Percentiles rank a stretch among this genome's conserved stretches.
Evolutionary conservation across 164 flowering plant species (phyloP).

Genomic region (Tetracentron sinense): DNA sequence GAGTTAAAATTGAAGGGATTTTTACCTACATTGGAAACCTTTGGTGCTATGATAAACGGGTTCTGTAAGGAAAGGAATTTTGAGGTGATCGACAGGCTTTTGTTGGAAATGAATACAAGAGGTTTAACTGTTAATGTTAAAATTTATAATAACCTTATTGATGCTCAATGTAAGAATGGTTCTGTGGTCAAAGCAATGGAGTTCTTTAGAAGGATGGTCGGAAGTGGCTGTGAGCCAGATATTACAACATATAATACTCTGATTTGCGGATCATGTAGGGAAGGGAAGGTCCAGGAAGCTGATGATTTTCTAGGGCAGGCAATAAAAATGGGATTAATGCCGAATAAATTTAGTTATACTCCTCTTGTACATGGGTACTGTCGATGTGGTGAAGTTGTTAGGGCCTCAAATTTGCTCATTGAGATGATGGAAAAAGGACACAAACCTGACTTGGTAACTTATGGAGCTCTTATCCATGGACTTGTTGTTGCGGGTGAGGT

Average conservation of each 20-base stretch:
- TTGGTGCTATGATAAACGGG: slow-evolving; percentile 62
- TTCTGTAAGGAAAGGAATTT: slow-evolving; percentile 59
- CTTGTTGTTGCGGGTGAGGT: slow-evolving; percentile 58
- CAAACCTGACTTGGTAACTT: slow-evolving; percentile 59
- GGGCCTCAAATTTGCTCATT: slow-evolving; percentile 50
- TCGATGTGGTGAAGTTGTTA: slow-evolving; percentile 34
- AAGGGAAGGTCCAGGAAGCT: slow-evolving; percentile 59
- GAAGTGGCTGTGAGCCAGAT: slow-evolving; percentile 48
- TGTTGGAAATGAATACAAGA: slow-evolving; percentile 54
- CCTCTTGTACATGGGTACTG: slow-evolving; percentile 55
- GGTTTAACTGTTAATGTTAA: slow-evolving; percentile 47
- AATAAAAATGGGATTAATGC: slow-evolving; percentile 36
- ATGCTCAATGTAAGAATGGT: slow-evolving; percentile 56
- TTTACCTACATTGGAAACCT: slow-evolving; percentile 60
- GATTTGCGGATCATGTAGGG: slow-evolving; percentile 38
- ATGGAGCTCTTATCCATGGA: slow-evolving; percentile 72
- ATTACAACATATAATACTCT: too few relatives aligned
- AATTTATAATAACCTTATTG: slow-evolving; percentile 54
- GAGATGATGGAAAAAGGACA: slow-evolving; percentile 58
- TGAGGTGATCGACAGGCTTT: slow-evolving; percentile 40
- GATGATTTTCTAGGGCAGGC: slow-evolving; percentile 43
- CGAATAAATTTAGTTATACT: slow-evolving; percentile 59
- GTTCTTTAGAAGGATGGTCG: slow-evolving; percentile 36
- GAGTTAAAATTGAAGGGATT: slow-evolving; percentile 68
- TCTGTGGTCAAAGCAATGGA: slow-evolving; percentile 32